Base-by-base conservation (phyloP, 208 protist genomes). In the Porcisia hertigi region DNA sequence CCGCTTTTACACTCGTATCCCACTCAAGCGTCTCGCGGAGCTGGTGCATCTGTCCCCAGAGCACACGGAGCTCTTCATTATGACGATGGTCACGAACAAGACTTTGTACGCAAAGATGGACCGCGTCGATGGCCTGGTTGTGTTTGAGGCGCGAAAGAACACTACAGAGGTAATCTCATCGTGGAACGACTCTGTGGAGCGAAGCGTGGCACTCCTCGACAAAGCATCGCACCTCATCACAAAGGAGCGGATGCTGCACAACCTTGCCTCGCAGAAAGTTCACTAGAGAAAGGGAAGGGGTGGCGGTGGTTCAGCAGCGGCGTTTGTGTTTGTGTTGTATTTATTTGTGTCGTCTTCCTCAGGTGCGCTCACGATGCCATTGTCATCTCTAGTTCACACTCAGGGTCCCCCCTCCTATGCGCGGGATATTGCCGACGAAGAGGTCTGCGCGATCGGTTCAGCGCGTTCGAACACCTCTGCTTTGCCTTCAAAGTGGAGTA, bases 91-190 rank as follows among this genome's bases (percentile, higher is more conserved):
- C 16, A 86, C 83, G 34, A 93, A 90, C 71, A 91, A 92, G 66
- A 94, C 92, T 3, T 86, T 99, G 45, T 98, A 92, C 75, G 97
- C 97, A 36, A 96, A 97, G 80, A 98, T 98, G 80, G 97, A 99
- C 71, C 91, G 98, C 74, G 92, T 98, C 9, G 88, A 97, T 59
- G 96, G 93, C 39, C 78, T 98, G 45, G 92, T 98, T 25, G 87
- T 91, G 18, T 99, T 99, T 81, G 90, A 93, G 75, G 83, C 88
- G 7, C 89, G 89, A 20, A 94, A 97, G 80, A 96, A 98, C 63
- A 88, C 94, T 8, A 91, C 85, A 16, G 96, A 98, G 58, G 89
- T 98, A 5, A 86, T 98, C 18, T 90, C 92, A 71, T 83, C 86
- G 39, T 98, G 95, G 95, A 96, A 94, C 71, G 84, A 83, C 58